Conservation (phyloP, 768 basidiomycete genomes). For the Leccinum fibrillosum region DNA sequence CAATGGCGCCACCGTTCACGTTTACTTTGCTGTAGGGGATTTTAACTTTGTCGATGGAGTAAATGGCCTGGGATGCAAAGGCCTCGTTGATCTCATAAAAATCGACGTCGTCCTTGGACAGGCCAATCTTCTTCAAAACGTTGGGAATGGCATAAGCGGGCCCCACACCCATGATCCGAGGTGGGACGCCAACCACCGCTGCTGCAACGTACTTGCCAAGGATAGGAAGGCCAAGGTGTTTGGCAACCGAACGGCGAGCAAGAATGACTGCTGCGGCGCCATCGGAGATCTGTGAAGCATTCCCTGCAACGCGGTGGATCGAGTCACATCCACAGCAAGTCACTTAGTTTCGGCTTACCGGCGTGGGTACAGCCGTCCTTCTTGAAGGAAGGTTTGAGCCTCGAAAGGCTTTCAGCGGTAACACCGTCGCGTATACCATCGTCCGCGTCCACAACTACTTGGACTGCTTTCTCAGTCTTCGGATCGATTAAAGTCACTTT, state of each 20-base stretch:
- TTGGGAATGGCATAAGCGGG: slow-evolving; percentile 86
- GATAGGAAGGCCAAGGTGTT: slow-evolving; percentile 81
- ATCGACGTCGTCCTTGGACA: slow-evolving; percentile 71
- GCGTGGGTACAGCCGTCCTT: slow-evolving; percentile 78
- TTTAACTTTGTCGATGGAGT: slow-evolving; percentile 63
- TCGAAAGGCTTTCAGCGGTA: slow-evolving; percentile 70
- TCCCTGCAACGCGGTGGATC: slow-evolving; percentile 40
- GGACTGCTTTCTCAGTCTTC: slow-evolving; percentile 64
- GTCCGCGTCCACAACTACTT: slow-evolving; percentile 72
- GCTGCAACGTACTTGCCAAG: slow-evolving; percentile 81
- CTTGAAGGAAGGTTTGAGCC: slow-evolving; percentile 84
- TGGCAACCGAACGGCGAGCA: slow-evolving; percentile 73
- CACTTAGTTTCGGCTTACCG: slow-evolving; percentile 32
- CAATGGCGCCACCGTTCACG: slow-evolving; percentile 84
- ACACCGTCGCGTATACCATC: slow-evolving; percentile 87
- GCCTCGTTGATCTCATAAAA: slow-evolving; percentile 94
- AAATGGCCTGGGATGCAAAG: slow-evolving; percentile 81
- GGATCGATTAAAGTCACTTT: slow-evolving; percentile 67
- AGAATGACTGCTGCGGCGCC: slow-evolving; percentile 90
- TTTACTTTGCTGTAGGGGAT: slow-evolving; percentile 81
- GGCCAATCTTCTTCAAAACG: slow-evolving; percentile 61
- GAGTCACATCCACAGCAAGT: not conserved
- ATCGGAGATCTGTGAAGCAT: slow-evolving; percentile 88
- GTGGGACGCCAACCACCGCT: slow-evolving; percentile 74
- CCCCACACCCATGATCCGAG: slow-evolving; percentile 88